Evolutionary conservation across 2,329 filamentous ascomycete species (phyloP), one percentile per base, ranked within the genome.

Genomic region (Fusarium newnesense): DNA sequence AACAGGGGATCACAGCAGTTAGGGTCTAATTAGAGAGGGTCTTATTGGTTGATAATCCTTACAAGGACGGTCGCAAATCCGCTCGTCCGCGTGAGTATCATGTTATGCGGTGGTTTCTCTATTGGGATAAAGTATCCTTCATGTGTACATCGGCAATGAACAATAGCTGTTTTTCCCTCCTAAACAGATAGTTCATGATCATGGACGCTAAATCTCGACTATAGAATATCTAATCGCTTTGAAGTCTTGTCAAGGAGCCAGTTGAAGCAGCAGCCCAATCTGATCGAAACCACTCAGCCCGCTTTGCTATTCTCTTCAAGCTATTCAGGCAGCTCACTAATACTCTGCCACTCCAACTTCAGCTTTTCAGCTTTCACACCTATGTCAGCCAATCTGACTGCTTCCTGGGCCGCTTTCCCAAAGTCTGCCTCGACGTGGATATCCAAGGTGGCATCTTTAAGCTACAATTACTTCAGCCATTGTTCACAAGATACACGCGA

Each of bases 401-500:
- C 81, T 37, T 75, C 79, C 60, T 69, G 75, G 2, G 82, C 78
- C 36, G 79, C 82, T 15, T 77, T 73, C 2, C 82, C 83, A 58
- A 85, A 84, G 30, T 82, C 82, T 1, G 81, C 79, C 42, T 84
- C 83, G 1, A 84, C 81, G 7, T 81, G 52, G 3, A 85, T 69
- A 36, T 2, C 81, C 81, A 50, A 84, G 54, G 32, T 67, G 0
- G 82, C 81, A 21, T 81, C 77, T 19, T 79, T 73, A 3, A 85
- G 75, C 83, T 84, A 36, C 2, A 19, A 11, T 0, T 8, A 2
- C 9, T 9, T 69, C 36, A 65, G 61, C 2, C 5, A 16, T 19
- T 6, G 1, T 40, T 28, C 30, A 11, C 3, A 6, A 26, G 2
- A 1, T 4, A 19, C 9, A 4, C 1, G 1, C 5, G 2, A 1